phyloP scores from a whole-genome alignment of 2,329 filamentous ascomycete species.

The Chaetomium olivaceum region DNA sequence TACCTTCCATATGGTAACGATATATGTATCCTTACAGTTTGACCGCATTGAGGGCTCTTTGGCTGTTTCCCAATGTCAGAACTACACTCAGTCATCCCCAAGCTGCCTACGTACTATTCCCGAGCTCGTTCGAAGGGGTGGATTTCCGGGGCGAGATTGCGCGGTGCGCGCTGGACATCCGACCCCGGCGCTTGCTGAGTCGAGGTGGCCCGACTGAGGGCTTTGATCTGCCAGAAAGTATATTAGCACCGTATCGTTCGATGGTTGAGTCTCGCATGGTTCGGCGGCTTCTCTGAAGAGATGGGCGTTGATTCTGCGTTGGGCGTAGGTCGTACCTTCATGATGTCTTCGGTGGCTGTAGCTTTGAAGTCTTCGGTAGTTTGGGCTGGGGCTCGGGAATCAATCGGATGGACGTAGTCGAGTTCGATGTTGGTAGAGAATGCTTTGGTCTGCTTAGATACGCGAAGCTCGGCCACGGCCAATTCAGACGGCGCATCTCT shows the following conservation, averaged over 20 bases:
- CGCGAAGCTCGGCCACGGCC: slow-evolving; percentile 7
- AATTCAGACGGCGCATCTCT: slow-evolving; percentile 16
- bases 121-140: slow-evolving; percentile 36
- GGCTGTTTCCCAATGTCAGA: slow-evolving; percentile 26
- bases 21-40: slow-evolving; percentile 30
- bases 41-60: slow-evolving; percentile 36
- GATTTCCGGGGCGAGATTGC: slow-evolving; percentile 36
- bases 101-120: slow-evolving; percentile 32
- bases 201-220: slow-evolving; percentile 36
- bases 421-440: not conserved
- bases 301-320: not conserved
- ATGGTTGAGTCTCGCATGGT: not conserved
- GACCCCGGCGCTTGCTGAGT: slow-evolving; percentile 37
- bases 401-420: not conserved
- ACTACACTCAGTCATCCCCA: not conserved
- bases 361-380: too few relatives aligned
- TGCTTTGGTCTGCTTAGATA: not conserved
- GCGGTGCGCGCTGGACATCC: slow-evolving; percentile 36
- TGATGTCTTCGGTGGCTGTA: not conserved
- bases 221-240: slow-evolving; percentile 35
- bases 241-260: slow-evolving; percentile 20
- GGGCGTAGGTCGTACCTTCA: slow-evolving; percentile 25
- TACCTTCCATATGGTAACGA: not conserved
- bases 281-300: not conserved
- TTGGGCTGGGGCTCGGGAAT: not conserved